These are phyloP conservation scores for Streptanthus diversifolius DNA, from an alignment of 345 rosid genomes.

Conservation along the genomic window DNA sequence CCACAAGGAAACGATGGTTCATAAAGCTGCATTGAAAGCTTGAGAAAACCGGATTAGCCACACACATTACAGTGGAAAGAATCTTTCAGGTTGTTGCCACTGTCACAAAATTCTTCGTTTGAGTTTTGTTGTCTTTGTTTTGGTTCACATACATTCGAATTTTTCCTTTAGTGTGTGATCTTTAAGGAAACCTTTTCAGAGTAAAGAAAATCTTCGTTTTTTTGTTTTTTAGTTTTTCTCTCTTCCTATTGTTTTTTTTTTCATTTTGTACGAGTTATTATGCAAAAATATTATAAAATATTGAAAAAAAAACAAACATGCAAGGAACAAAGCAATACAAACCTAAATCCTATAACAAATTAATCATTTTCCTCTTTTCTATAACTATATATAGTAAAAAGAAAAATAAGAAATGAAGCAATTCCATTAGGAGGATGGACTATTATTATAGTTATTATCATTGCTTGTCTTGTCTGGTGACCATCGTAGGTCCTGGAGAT, in stretches of 20 bases:
- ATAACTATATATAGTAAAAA: not conserved
- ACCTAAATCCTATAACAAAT: slow-evolving; percentile 4
- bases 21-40: slow-evolving; percentile 68
- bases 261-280: not conserved
- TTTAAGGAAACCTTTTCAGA: not conserved
- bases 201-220: not conserved
- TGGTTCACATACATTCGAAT: not conserved
- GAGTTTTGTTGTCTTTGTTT: not conserved
- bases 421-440: slow-evolving; percentile 25
- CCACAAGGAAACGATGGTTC: slow-evolving; percentile 94
- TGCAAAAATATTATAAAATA: not conserved
- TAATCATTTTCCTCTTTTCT: not conserved
- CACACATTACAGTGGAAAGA: not conserved
- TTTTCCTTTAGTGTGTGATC: not conserved
- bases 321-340: slow-evolving; percentile 3
- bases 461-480: slow-evolving; percentile 22
- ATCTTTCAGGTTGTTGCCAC: not conserved
- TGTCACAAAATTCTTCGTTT: not conserved
- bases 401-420: not conserved
- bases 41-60: slow-evolving; percentile 30
- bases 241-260: not conserved
- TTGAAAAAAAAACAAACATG: not conserved
- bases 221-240: not conserved
- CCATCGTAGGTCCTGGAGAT: slow-evolving; percentile 19
- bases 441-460: not conserved